Base-by-base conservation (phyloP, 257 asterid species). In the Solanum lycopersicoides region DNA sequence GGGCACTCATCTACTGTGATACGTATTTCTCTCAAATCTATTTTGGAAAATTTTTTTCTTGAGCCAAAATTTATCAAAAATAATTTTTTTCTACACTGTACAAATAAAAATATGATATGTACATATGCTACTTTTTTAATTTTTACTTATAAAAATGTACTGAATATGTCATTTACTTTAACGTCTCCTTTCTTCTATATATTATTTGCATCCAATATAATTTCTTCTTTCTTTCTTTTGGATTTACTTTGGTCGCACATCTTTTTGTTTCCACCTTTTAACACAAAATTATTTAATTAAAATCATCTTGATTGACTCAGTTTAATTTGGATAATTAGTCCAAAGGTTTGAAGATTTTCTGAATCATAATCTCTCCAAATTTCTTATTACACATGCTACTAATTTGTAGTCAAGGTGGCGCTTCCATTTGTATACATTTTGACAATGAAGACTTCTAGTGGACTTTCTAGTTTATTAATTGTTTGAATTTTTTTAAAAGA, bases 71-170 rank as follows among this genome's bases (percentile, higher is more conserved):
- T 0, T 65, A 65, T 65, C 16, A 0, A n/a, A 63, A 63, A 23
- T 63, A 63, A 47, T 14, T 0, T 23, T 50, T 47, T 2, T 63
- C 2, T 63, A 63, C 3, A 0, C 1, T 23, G 10, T 5, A 23
- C 10, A 23, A 11, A 9, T 21, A 2, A 60, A 63, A 59, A 63
- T 63, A 63, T n/a, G 7, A 63, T n/a, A 0, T 11, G 1, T 0
- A 11, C 0, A n/a, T 63, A 11, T 0, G 0, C 2, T 9, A n/a
- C 1, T 65, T 1, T 65, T 12, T n/a, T 2, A 11, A 9, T 4
- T 1, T 65, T 0, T 65, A 65, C 3, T 63, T 12, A 12, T 65
- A 65, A 65, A 50, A 37, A 5, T 37, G 6, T 37, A 6, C 1
- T 39, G 3, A 39, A 7, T 39, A 39, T 39, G 3, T 37, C 5